Percentiles rank a stretch among this genome's conserved stretches.
Conservation (phyloP, 768 basidiomycete genomes). For the Rhodotorula sphaerocarpa region DNA sequence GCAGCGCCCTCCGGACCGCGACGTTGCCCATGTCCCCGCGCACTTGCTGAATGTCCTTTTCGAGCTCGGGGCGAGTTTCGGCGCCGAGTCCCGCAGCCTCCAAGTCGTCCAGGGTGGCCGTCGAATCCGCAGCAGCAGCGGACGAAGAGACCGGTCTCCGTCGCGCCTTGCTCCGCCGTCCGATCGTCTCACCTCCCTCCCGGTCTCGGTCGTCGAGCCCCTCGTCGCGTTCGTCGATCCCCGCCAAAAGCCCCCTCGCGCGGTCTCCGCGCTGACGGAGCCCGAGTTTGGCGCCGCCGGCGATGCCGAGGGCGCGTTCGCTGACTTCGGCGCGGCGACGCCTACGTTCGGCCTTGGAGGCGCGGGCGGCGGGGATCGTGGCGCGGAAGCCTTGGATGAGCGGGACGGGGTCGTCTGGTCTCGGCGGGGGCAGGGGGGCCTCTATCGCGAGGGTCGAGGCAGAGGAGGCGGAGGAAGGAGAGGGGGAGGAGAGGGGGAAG, state of each 20-base stretch:
- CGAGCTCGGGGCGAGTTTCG: conserved; percentile 58
- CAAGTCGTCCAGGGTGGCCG: too few relatives aligned
- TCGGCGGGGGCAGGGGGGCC: neutral
- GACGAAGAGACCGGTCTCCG: conserved; percentile 43
- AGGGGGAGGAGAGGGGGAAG: conserved; percentile 18
- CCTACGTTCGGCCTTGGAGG: conserved; percentile 52
- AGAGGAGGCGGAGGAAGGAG: neutral
- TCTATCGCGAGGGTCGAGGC: too few relatives aligned
- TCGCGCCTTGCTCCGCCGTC: conserved; percentile 43
- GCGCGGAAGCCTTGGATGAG: conserved; percentile 87
- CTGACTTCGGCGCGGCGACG: conserved; percentile 6
- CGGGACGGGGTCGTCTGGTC: conserved; percentile 51
- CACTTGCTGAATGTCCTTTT: conserved; percentile 76
- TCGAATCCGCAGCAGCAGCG: too few relatives aligned
- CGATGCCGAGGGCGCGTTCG: conserved; percentile 23
- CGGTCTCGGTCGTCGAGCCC: conserved; percentile 46
- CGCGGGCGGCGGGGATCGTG: conserved; percentile 81
- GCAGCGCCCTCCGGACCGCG: conserved; percentile 70
- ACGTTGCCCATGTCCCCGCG: conserved; percentile 84
- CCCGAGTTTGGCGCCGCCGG: conserved; percentile 54
- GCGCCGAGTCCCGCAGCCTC: too few relatives aligned
- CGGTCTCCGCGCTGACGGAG: conserved; percentile 70
- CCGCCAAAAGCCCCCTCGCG: conserved; percentile 58
- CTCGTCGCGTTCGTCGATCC: conserved; percentile 13
- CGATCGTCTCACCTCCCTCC: conserved; percentile 47